Evolutionary conservation across 345 rosid genomes (phyloP).

Genomic region (Corchorus capsularis): DNA sequence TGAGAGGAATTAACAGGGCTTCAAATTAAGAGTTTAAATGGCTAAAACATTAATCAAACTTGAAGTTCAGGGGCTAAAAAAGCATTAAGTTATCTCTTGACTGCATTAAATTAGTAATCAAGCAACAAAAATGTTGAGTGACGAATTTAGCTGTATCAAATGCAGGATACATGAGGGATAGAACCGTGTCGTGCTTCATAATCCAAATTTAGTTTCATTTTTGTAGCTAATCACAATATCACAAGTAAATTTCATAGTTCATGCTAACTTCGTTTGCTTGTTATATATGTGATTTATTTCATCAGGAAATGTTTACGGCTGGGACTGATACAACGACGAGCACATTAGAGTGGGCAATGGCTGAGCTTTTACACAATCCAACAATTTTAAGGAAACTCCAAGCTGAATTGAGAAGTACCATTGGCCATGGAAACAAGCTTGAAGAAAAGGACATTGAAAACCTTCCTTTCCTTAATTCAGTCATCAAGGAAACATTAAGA

Average conservation of each 20-base stretch:
- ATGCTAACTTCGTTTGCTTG: not conserved
- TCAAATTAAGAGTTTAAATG: too few relatives aligned
- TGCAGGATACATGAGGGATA: not conserved
- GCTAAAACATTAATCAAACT: too few relatives aligned
- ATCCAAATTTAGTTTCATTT: not conserved
- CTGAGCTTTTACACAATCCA: slow-evolving; percentile 71
- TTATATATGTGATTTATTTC: not conserved
- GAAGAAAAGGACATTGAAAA: slow-evolving; percentile 55
- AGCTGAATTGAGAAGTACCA: slow-evolving; percentile 46
- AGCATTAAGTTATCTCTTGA: too few relatives aligned
- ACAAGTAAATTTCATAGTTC: not conserved
- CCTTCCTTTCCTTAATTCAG: slow-evolving; percentile 68
- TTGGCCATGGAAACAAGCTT: slow-evolving; percentile 39
- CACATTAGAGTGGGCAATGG: slow-evolving; percentile 90
- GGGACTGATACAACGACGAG: slow-evolving; percentile 90
- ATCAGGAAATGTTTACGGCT: slow-evolving; percentile 77
- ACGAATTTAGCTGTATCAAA: not conserved
- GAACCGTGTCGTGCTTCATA: not conserved
- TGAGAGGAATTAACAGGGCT: too few relatives aligned
- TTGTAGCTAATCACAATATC: not conserved
- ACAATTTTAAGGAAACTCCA: slow-evolving; percentile 46
- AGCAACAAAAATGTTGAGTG: too few relatives aligned
- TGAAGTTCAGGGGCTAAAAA: too few relatives aligned
- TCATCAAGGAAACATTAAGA: slow-evolving; percentile 73
- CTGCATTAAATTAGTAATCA: too few relatives aligned